phyloP scores from a whole-genome alignment of 2,329 filamentous ascomycete genomes.

The Fusarium sp. region DNA sequence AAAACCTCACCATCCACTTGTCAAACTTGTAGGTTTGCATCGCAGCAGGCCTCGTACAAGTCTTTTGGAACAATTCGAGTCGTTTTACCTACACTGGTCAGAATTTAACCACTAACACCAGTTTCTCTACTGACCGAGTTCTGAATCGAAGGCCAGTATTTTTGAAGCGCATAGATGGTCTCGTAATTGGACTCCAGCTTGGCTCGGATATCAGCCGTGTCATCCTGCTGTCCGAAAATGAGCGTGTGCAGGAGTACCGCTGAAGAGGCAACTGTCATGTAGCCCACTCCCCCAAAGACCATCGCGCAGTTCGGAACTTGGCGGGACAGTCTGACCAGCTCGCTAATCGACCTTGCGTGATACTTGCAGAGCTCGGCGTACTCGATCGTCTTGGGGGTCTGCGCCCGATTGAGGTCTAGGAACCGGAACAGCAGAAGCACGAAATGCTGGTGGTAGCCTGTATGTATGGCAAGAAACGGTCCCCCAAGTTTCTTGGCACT shows the following conservation, averaged over 20 bases:
- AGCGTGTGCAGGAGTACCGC: conserved; percentile 4
- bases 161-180: conserved; percentile 6
- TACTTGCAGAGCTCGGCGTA: conserved; percentile 7
- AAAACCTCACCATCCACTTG: conserved; percentile 12
- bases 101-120: background rate
- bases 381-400: conserved; percentile 3
- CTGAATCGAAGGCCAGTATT: conserved; percentile 1
- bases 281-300: conserved; percentile 6
- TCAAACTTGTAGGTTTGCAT: conserved; percentile 11
- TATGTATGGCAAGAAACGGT: conserved; percentile 11
- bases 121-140: background rate
- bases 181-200: conserved; percentile 7
- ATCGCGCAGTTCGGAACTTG: conserved; percentile 4
- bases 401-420: background rate
- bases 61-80: background rate
- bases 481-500: conserved; percentile 2
- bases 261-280: conserved; percentile 6
- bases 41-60: background rate
- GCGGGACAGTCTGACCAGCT: background rate
- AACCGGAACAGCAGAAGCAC: conserved; percentile 1
- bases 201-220: conserved; percentile 3
- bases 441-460: conserved; percentile 9
- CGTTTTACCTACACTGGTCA: background rate
- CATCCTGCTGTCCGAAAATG: background rate
- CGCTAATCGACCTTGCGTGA: background rate